These are phyloP conservation scores for Drosera capensis DNA, from an alignment of 148 eudicot genomes.

Conservation along the genomic window DNA sequence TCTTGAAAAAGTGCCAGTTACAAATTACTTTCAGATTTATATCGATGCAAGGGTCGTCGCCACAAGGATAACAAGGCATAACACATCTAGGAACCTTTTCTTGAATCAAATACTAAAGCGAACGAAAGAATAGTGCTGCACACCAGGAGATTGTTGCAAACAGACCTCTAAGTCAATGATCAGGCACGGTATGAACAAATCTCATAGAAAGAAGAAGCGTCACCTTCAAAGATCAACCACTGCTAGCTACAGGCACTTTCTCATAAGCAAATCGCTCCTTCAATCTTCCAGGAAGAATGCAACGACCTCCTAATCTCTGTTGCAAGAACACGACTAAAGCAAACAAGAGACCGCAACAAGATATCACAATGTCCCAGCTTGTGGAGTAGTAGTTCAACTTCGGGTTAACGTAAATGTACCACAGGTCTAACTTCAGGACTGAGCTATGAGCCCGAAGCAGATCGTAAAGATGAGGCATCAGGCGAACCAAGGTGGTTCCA, in stretches of 20 bases:
- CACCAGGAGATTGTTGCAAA: too few relatives aligned
- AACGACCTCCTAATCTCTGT: conserved; percentile 61
- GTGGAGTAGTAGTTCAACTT: conserved; percentile 56
- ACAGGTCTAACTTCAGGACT: conserved; percentile 19
- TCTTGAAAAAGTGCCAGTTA: too few relatives aligned
- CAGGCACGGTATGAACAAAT: too few relatives aligned
- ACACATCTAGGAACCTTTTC: too few relatives aligned
- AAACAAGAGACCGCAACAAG: conserved; percentile 34
- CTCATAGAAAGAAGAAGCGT: too few relatives aligned
- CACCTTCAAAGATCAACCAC: too few relatives aligned
- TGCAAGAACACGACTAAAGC: conserved; percentile 42
- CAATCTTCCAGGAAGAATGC: conserved; percentile 47
- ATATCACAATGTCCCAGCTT: conserved; percentile 55
- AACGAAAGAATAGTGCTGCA: too few relatives aligned
- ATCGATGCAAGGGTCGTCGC: too few relatives aligned
- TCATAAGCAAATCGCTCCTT: conserved; percentile 33
- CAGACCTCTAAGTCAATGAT: too few relatives aligned
- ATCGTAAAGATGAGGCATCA: conserved; percentile 72
- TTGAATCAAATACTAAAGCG: too few relatives aligned
- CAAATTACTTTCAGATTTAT: too few relatives aligned
- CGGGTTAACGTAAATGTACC: conserved; percentile 59
- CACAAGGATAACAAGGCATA: too few relatives aligned
- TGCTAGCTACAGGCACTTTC: conserved; percentile 35
- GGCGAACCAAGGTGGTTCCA: conserved; percentile 57
- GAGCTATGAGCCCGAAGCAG: conserved; percentile 44